phyloP scores from a whole-genome alignment of 2,329 filamentous ascomycete genomes.

The Geosmithia morbida region DNA sequence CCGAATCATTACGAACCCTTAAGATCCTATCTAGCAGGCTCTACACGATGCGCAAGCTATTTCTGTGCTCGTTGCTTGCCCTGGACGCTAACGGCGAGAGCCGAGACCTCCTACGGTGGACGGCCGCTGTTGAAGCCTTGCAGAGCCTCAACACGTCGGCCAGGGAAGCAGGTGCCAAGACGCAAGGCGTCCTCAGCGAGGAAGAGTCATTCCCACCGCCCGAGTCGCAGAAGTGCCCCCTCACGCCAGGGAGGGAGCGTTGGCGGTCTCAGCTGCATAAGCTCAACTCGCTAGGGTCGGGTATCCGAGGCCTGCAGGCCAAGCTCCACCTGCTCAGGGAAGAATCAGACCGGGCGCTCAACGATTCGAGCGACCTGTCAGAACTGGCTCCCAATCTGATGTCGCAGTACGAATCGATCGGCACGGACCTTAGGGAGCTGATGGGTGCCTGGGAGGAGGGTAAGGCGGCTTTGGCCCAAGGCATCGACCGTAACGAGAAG shows the following conservation, averaged over 20 bases:
- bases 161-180: slow-evolving; percentile 44
- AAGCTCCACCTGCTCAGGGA: slow-evolving; percentile 88
- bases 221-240: slow-evolving; percentile 38
- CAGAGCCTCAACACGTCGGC: slow-evolving; percentile 48
- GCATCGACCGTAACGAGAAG: slow-evolving; percentile 69
- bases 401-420: slow-evolving; percentile 89
- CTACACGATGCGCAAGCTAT: slow-evolving; percentile 67
- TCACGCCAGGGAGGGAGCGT: slow-evolving; percentile 66
- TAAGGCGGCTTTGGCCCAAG: slow-evolving; percentile 66
- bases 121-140: slow-evolving; percentile 62
- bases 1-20: slow-evolving; percentile 63
- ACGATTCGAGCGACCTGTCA: slow-evolving; percentile 56
- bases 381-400: slow-evolving; percentile 70
- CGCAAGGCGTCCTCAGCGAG: slow-evolving; percentile 59
- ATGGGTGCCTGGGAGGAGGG: slow-evolving; percentile 81
- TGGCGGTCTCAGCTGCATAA: slow-evolving; percentile 80
- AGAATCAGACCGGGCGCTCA: slow-evolving; percentile 68
- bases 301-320: slow-evolving; percentile 81
- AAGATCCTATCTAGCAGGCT: slow-evolving; percentile 73
- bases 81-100: slow-evolving; percentile 70
- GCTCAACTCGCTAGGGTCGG: slow-evolving; percentile 75
- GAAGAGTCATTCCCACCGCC: slow-evolving; percentile 52
- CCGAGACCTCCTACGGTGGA: slow-evolving; percentile 66
- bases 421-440: slow-evolving; percentile 66
- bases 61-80: slow-evolving; percentile 79